Evolutionary conservation across 768 basidiomycete species (phyloP).

Genomic region (Suillus subalutaceus): DNA sequence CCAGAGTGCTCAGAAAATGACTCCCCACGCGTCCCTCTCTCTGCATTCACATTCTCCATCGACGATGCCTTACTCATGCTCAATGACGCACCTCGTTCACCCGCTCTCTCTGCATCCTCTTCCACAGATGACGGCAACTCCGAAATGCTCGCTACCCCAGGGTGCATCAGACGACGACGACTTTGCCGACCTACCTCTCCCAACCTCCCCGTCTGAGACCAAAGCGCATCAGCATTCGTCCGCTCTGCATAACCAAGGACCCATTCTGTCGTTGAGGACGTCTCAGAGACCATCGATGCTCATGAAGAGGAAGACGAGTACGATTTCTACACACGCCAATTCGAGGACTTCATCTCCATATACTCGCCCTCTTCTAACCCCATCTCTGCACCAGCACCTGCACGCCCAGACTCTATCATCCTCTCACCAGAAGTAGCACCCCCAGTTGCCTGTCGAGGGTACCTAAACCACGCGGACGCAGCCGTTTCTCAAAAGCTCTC

Average conservation of each 20-base stretch:
- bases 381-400: slow-evolving; percentile 23
- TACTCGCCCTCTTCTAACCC: slow-evolving; percentile 39
- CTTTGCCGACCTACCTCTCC: slow-evolving; percentile 4
- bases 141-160: slow-evolving; percentile 51
- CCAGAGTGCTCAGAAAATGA: slow-evolving; percentile 30
- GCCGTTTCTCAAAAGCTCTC: slow-evolving; percentile 43
- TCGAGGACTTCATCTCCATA: slow-evolving; percentile 56
- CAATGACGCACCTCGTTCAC: slow-evolving; percentile 28
- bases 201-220: slow-evolving; percentile 39
- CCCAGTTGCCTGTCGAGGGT: slow-evolving; percentile 20
- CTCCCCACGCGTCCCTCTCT: slow-evolving; percentile 28
- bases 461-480: slow-evolving; percentile 32
- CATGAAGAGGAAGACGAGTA: slow-evolving; percentile 49
- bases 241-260: slow-evolving; percentile 54
- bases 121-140: slow-evolving; percentile 44
- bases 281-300: slow-evolving; percentile 9
- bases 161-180: slow-evolving; percentile 60
- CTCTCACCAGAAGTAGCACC: slow-evolving; percentile 19
- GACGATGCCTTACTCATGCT: slow-evolving; percentile 33
- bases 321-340: slow-evolving; percentile 61
- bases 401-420: slow-evolving; percentile 43
- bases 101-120: slow-evolving; percentile 34
- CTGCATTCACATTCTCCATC: slow-evolving; percentile 33
- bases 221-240: slow-evolving; percentile 49
- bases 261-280: slow-evolving; percentile 24